Percentiles rank a stretch among this genome's conserved stretches.
These are phyloP conservation scores for Penstemon davidsonii DNA, from an alignment of 257 asterid genomes.

Conservation along the genomic window DNA sequence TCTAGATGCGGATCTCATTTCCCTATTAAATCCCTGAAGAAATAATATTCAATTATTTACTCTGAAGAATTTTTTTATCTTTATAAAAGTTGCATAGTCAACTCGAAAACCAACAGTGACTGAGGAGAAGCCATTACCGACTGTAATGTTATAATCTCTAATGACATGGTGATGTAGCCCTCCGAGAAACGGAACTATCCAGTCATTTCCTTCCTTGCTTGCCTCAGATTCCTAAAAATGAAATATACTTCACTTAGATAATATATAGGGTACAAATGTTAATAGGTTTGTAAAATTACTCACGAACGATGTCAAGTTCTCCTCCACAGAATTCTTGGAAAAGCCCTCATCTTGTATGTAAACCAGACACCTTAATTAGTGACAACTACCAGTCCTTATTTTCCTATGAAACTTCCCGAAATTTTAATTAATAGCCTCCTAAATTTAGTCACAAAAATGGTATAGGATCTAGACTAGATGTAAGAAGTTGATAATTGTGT, in stretches of 20 bases:
- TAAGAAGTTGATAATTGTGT: too few relatives aligned
- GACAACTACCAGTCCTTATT: too few relatives aligned
- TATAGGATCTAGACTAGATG: too few relatives aligned
- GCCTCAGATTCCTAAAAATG: slow-evolving; percentile 77
- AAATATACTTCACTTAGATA: slow-evolving; percentile 10
- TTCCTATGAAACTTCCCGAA: too few relatives aligned
- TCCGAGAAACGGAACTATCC: slow-evolving; percentile 50
- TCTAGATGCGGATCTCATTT: too few relatives aligned
- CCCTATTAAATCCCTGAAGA: too few relatives aligned
- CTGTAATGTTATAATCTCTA: slow-evolving; percentile 64
- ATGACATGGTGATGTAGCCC: slow-evolving; percentile 80
- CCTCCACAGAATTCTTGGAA: slow-evolving; percentile 67
- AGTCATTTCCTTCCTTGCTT: slow-evolving; percentile 60
- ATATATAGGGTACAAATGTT: background rate
- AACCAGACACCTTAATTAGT: background rate
- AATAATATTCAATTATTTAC: too few relatives aligned
- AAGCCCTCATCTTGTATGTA: slow-evolving; percentile 71
- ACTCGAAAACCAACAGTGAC: background rate
- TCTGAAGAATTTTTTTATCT: too few relatives aligned
- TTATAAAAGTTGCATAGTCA: too few relatives aligned
- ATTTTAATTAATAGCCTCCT: too few relatives aligned
- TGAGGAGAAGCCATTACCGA: slow-evolving; percentile 51
- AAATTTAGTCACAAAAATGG: too few relatives aligned
- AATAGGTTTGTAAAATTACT: slow-evolving; percentile 28
- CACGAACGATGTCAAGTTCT: slow-evolving; percentile 64